Evolutionary conservation across 352 stramenopile genomes (phyloP), one percentile per base, ranked within the genome.

Genomic region (Pythium sukuiense): DNA sequence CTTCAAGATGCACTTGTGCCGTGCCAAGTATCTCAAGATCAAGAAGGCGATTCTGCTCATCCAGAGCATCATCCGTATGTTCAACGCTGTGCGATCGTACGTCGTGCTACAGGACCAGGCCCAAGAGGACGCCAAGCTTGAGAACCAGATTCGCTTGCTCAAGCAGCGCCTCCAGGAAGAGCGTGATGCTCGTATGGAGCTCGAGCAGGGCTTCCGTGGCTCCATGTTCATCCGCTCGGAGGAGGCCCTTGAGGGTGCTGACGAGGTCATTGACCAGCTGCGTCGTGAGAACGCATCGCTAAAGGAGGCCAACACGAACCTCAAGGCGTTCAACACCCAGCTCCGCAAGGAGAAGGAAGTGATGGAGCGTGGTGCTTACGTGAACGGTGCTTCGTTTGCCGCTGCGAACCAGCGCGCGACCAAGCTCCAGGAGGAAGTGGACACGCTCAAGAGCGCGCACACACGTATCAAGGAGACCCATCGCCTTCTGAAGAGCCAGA

Each of bases 41-140:
- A 71, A 80, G 29, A 87, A 90, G 67, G 74, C 84, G 14, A 90
- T 93, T 30, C 61, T 86, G 35, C 80, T 79, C 48, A 87, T 96
- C 58, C 84, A 94, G 66, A 92, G 85, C 55, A 75, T 95, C 24
- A 86, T 93, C 66, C 87, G 88, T 41, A 92, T 88, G 77, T 89
- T 91, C 60, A 65, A 95, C 52, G 87, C 87, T 8, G 69, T 92
- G 55, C 87, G 87, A 37, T 79, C 81, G 11, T 95, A 88, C 60
- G 83, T 77, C 0, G 80, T 88, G 54, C 65, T 93, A 14, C 81
- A 93, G 55, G 81, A 81, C 41, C 92, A 98, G 55, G 92, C 95
- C 8, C 92, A 95, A 62, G 91, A 98, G 63, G 92, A 98, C 67
- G 93, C 93, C 37, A 99, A 99, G 78, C 76, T 99, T 1, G 95